Base-by-base conservation (phyloP, 495 filamentous ascomycete species). In the Lasiosphaeria ovina region DNA sequence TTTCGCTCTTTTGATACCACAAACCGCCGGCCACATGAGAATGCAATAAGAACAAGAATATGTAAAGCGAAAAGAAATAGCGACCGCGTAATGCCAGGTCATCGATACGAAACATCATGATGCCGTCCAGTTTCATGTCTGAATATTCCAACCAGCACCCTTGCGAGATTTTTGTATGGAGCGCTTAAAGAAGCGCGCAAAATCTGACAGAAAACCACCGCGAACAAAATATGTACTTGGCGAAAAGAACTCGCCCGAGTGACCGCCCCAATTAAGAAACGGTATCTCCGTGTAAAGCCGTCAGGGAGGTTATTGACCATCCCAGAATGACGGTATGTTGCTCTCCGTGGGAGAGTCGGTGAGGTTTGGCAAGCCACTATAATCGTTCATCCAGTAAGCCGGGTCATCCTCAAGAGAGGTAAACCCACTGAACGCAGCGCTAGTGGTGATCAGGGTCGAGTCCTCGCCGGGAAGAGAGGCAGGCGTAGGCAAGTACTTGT, bases 401-500 rank as follows among this genome's bases (percentile, higher is more conserved):
- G 67, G 61, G 33, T 76, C 73, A 31, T 76, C 70, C 7, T 76
- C 73, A 4, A 72, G 61, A 7, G 66, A 53, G 7, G 65, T 14
- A 45, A 69, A 67, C 50, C 57, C 62, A 52, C 38, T 59, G 57
- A 62, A 68, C 14, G 50, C 63, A 32, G 61, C 47, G 54, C 24
- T 55, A 42, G 51, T 50, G 51, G 65, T 32, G 35, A 70, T 59
- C 35, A 74, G 65, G 4, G 68, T 71, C 8, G 73, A 65, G 45
- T 73, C 71, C 11, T 73, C 67, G 32, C 70, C 72, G 33, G 74
- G 63, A 31, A 74, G 65, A 0, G 77, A 71, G 5, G 74, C 59
- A 12, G 71, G 64, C 5, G 65, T 69, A 14, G 71, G 67, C 54
- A 80, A 61, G 57, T 76, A 74, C 59, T 77, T 79, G 72, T 68